Evolutionary conservation across 306 rosid species (phyloP), one percentile per base, ranked within the genome.

Genomic region (Dryas octopetala): DNA sequence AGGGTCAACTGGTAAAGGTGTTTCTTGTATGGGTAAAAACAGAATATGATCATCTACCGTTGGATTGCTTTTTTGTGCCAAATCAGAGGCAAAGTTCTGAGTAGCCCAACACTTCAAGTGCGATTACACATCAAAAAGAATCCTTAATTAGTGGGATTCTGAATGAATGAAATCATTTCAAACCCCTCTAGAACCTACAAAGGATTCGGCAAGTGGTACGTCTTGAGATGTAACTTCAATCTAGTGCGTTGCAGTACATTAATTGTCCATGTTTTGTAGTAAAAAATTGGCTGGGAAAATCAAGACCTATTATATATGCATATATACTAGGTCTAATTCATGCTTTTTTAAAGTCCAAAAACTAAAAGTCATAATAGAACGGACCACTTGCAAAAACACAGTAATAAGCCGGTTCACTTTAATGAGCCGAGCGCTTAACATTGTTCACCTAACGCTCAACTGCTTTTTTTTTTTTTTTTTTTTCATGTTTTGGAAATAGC

Each of bases 51-150:
- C 80, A 14, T 84, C 78, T 78, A 76, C 91, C 94, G 86, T 89
- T 58, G 16, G 78, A 78, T 79, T 4, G 14, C 9, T 62, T 50
- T 41, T 81, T 79, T 65, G 47, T 61, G 62, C 55, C 87, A 75
- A 80, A 79, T 49, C 62, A 76, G 38, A 32, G 38, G 77, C 71
- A 57, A 70, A 68, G 62, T 74, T 83, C 66, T 7, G 47, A 66
- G 53, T 32, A 61, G 49, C 43, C 19, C 76, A 7, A 5, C 45
- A 59, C 66, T 57, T 60, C 46, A 41, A 83, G 87, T 91, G 93
- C 88, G 85, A 89, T 89, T 87, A 81, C 95, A 91, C 86, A 81
- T 90, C 88, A 80, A 85, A 89, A 91, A 77, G 80, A 19, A 7
- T 16, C 68, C 45, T 14, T 79, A 19, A 19, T 19, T 19, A 81